A percentile compares a stretch with the other conserved stretches of the same genome.
Conservation (phyloP, 2,329 filamentous ascomycete species). For the Aspergillus tanneri region DNA sequence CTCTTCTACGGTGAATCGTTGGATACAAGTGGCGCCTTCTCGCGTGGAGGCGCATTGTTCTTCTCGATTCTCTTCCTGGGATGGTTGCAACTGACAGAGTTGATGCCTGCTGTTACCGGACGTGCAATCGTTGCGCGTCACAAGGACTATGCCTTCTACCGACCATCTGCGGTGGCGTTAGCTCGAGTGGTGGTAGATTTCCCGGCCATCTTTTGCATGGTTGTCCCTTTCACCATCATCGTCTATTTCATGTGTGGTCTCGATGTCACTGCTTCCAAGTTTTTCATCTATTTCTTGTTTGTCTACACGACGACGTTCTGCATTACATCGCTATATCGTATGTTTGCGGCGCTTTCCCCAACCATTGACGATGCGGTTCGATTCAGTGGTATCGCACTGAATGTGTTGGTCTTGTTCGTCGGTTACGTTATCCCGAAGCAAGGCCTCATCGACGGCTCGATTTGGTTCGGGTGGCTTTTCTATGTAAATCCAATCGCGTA, state of each 20-base stretch:
- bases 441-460: slow-evolving; percentile 57
- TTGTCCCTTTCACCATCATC: slow-evolving; percentile 60
- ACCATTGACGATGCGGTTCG: slow-evolving; percentile 66
- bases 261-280: slow-evolving; percentile 60
- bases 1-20: slow-evolving; percentile 69
- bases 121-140: slow-evolving; percentile 68
- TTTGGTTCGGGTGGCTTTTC: slow-evolving; percentile 66
- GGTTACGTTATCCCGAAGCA: slow-evolving; percentile 69
- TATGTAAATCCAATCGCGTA: slow-evolving; percentile 58
- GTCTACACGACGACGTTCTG: slow-evolving; percentile 63
- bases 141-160: slow-evolving; percentile 67
- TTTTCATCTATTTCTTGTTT: slow-evolving; percentile 66
- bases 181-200: slow-evolving; percentile 64
- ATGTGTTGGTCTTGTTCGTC: slow-evolving; percentile 62
- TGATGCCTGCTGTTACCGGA: slow-evolving; percentile 73
- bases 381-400: slow-evolving; percentile 61
- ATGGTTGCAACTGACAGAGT: slow-evolving; percentile 73
- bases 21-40: slow-evolving; percentile 62
- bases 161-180: slow-evolving; percentile 64
- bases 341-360: slow-evolving; percentile 63
- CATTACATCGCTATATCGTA: slow-evolving; percentile 64
- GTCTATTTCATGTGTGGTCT: slow-evolving; percentile 66
- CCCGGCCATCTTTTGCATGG: slow-evolving; percentile 59
- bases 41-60: slow-evolving; percentile 63
- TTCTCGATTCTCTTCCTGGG: slow-evolving; percentile 66